Base-by-base conservation (phyloP, 345 rosid genomes). In the Populus deltoides region DNA sequence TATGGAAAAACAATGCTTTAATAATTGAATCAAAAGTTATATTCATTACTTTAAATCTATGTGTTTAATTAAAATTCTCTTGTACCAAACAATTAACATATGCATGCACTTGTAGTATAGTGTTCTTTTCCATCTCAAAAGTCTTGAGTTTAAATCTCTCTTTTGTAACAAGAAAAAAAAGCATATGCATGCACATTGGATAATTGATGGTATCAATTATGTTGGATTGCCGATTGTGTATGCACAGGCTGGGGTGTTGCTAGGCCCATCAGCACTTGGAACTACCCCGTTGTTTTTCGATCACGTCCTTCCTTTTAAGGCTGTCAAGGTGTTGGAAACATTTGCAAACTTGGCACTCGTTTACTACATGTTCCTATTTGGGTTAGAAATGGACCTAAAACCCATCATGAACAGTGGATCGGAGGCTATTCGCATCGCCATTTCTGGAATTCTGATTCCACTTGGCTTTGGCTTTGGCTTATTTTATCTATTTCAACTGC, bases 281-380 rank as follows among this genome's bases (percentile, higher is more conserved):
- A 3, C 22, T 17, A 20, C 6, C 2, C 22, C 3, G 4, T 39
- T 8, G 3, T 39, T 8, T 47, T 5, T 5, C 31, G 62, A 22
- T 17, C n/a, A 13, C 9, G 0, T 75, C 6, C 41, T 61, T n/a
- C 71, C 81, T 13, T 39, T 47, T 3, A 62, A 82, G 7, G 53
- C 36, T 20, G 45, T 29, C 27, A n/a, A 35, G 55, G 20, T 75
- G 18, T 38, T 59, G 16, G 78, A 73, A 27, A 74, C 81, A 63
- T 51, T 78, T 5, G 79, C 59, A 7, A 51, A 72, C 33, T n/a
- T 75, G 47, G 76, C 74, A 8, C 47, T 78, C 16, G 73, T 70
- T 41, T 71, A 70, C 45, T 78, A 75, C 25, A 75, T 78, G 76
- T 82, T 82, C 81, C 47, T 82, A 36, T 62, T 78, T 22, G 85